Base-by-base conservation (phyloP, 805 yeast species). In the Candida multigemmis region DNA sequence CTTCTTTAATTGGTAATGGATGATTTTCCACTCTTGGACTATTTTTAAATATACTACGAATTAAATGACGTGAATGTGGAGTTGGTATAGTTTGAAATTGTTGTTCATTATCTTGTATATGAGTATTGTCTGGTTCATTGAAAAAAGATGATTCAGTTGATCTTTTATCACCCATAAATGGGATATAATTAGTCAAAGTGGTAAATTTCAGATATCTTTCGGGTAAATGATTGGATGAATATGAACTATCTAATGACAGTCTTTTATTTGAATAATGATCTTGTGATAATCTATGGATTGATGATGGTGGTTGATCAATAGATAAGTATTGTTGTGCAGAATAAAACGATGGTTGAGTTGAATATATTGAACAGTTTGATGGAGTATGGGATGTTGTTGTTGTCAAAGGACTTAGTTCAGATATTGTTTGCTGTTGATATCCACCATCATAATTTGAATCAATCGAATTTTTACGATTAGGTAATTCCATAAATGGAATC, bases 361-460 rank as follows among this genome's bases (percentile, higher is more conserved):
- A 59, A 31, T 60, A 66, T 10, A 59, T 35, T 2, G 65, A 58
- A 16, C 51, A 46, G 3, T 57, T 44, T 8, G 65, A 59, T 1
- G 63, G 66, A 0, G 66, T 56, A 23, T 56, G 46, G 3, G 65
- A 58, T 0, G 67, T 60, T 7, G 65, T 56, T 4, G 68, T 60
- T 6, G 68, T 59, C 29, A 60, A 36, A 4, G 68, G 68, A 16
- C 61, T 53, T 23, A 61, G 38, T 11, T 60, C 68, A 24, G n/a
- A n/a, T n/a, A n/a, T n/a, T n/a, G n/a, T n/a, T n/a, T n/a, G n/a
- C n/a, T n/a, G n/a, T 38, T 34, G n/a, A n/a, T n/a, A n/a, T n/a
- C n/a, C n/a, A n/a, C n/a, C n/a, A n/a, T n/a, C 28, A 20, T 27
- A 16, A 30, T 13, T 21, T 30, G 23, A 14, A 30, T n/a, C n/a